phyloP scores from a whole-genome alignment of 164 flowering plant species.

The Magnolia sinica region DNA sequence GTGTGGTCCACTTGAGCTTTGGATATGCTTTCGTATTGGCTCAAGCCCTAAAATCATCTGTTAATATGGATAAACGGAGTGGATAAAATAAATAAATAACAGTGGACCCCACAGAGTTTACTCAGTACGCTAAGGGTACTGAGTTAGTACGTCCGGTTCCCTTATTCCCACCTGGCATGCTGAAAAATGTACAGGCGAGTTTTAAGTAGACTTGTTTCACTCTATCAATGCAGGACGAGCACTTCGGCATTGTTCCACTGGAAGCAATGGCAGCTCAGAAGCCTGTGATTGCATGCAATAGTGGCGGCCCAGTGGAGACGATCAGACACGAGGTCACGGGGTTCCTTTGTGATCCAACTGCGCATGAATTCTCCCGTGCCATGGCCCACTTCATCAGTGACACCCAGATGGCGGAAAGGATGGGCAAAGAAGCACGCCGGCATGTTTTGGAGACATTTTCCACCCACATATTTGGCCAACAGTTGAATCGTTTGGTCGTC shows the following conservation, averaged over 20 bases:
- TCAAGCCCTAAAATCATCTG: too few species aligned
- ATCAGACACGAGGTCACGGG: constrained; percentile 70
- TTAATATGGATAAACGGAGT: too few species aligned
- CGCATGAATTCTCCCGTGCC: constrained; percentile 57
- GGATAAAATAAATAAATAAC: too few species aligned
- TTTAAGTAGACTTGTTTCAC: not conserved
- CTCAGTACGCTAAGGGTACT: too few species aligned
- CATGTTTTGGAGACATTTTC: constrained; percentile 75
- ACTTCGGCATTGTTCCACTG: constrained; percentile 92
- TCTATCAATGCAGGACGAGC: constrained; percentile 67
- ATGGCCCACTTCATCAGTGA: constrained; percentile 69
- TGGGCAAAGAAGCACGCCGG: constrained; percentile 68
- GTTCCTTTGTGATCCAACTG: constrained; percentile 74
- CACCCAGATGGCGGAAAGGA: constrained; percentile 47
- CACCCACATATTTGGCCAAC: constrained; percentile 65
- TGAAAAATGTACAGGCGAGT: not conserved
- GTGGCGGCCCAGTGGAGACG: constrained; percentile 95
- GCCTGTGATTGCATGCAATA: constrained; percentile 94
- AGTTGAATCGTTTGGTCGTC: constrained; percentile 47
- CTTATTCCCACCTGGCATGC: not conserved
- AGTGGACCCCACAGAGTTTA: too few species aligned
- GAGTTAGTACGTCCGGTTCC: too few species aligned
- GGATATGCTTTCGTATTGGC: too few species aligned
- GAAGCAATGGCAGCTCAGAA: constrained; percentile 97
- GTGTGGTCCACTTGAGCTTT: too few species aligned